A percentile compares a stretch with the other conserved stretches of the same genome.
Evolutionary conservation across 805 yeast genomes (phyloP).

Genomic region (Zygotorulaspora florentina): DNA sequence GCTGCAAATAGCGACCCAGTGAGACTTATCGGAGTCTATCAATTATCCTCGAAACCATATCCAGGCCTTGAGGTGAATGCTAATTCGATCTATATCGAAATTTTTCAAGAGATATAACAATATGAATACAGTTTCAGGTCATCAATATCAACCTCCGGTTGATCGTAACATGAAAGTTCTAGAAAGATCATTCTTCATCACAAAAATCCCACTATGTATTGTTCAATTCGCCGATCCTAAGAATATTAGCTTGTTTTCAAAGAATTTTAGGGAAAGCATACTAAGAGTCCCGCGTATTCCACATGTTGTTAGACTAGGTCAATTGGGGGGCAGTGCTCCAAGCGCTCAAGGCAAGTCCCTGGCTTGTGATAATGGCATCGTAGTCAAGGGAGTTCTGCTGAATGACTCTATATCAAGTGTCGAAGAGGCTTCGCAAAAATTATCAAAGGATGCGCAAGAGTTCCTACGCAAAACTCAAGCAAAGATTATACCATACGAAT

Average conservation of each 20-base stretch:
- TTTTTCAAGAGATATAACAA: constrained; percentile 2
- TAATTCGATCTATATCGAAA: not conserved
- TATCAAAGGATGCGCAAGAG: constrained; percentile 42
- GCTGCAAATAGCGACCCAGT: no score
- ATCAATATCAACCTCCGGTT: constrained; percentile 55
- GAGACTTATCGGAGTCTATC: not conserved
- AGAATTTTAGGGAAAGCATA: constrained; percentile 53
- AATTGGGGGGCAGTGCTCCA: constrained; percentile 12
- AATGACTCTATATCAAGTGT: constrained; percentile 45
- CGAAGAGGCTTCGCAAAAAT: constrained; percentile 35
- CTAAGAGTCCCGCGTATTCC: constrained; percentile 66
- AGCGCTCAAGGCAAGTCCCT: constrained; percentile 14
- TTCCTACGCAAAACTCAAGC: constrained; percentile 48
- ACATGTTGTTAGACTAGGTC: constrained; percentile 51
- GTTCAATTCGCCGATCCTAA: constrained; percentile 68
- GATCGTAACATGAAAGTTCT: constrained; percentile 59
- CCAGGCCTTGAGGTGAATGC: constrained; percentile 7
- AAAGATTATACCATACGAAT: constrained; percentile 47
- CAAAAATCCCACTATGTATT: constrained; percentile 56
- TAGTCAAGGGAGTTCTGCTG: constrained; percentile 47
- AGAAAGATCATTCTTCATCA: constrained; percentile 61
- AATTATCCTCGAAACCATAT: not conserved
- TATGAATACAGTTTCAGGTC: constrained; percentile 6
- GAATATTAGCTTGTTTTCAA: constrained; percentile 57
- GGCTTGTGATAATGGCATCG: constrained; percentile 30